Percentiles rank a stretch among this genome's conserved stretches.
phyloP scores from a whole-genome alignment of 164 flowering plant genomes.

The Vitis vinifera region DNA sequence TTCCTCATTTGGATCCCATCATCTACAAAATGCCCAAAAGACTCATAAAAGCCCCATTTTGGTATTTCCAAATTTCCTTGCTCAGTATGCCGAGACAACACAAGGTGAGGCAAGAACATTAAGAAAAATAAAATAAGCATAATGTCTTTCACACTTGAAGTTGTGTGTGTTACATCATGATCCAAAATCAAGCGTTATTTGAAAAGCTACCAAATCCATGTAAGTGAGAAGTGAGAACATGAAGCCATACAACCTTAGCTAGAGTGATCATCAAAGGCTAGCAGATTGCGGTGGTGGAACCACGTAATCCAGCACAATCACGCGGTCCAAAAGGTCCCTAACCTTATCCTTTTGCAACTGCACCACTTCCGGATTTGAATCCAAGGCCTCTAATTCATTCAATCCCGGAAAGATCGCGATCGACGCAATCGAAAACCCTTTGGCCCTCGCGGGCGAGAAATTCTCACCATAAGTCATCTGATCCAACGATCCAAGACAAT shows the following conservation, averaged over 20 bases:
- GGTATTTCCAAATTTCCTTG: no score
- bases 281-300: conserved; percentile 34
- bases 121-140: no score
- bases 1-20: no score
- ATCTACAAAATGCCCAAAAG: no score
- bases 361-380: conserved; percentile 31
- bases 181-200: no score
- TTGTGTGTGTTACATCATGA: no score
- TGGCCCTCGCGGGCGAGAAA: conserved; percentile 70
- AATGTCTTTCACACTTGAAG: no score
- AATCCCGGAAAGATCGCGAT: conserved; percentile 44
- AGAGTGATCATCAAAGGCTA: conserved; percentile 26
- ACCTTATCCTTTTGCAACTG: conserved; percentile 46
- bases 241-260: neutral
- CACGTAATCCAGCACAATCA: conserved; percentile 55
- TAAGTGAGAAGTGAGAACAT: no score
- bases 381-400: conserved; percentile 43
- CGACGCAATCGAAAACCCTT: conserved; percentile 62
- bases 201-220: no score
- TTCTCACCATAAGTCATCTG: conserved; percentile 64
- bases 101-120: no score
- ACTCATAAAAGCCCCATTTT: no score
- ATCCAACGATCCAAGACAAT: conserved; percentile 22
- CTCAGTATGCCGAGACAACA: no score
- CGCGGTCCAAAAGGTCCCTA: conserved; percentile 43